Evolutionary conservation across 345 rosid genomes (phyloP), one percentile per base, ranked within the genome.

Genomic region (Hibiscus trionum): DNA sequence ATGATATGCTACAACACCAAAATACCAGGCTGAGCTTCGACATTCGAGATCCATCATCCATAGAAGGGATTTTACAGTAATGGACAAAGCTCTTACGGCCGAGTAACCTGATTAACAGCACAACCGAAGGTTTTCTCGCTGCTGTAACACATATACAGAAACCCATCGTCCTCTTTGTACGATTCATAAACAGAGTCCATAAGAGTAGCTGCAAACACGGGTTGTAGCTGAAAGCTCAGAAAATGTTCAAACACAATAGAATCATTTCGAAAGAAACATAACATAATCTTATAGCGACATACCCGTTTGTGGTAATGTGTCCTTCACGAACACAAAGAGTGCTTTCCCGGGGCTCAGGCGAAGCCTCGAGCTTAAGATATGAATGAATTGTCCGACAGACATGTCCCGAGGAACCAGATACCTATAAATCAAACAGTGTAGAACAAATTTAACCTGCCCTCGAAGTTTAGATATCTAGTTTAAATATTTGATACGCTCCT

Each of bases 341-440:
- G 93, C 92, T 80, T 84, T 88, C 44, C 93, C 93, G 1, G 91
- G 92, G 58, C 83, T 61, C 70, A 90, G 73, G 0, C 72, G 86
- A 70, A 91, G 89, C 72, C 98, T 86, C 63, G 63, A 65, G 80
- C 96, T 84, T 73, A 90, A 78, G 7, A 93, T 76, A 82, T 89
- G 87, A 58, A 88, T 88, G 80, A 90, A 93, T 56, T 93, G 97
- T 12, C 98, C 98, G 12, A 91, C 86, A 0, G 96, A 85, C 94
- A 88, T 91, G 76, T 91, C 96, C 70, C 96, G 79, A 52, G 96
- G 96, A 82, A 91, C 93, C 82, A 91, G 84, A 77, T 81, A 91
- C 78, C 96, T 93, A 71, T n/a, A 57, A 37, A 56, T 74, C 5
- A 55, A 73, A 65, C 7, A 66, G 49, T 12, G 7, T 61, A 5